Evolutionary conservation across 768 basidiomycete genomes (phyloP).

Genomic region (Collybia sp.): DNA sequence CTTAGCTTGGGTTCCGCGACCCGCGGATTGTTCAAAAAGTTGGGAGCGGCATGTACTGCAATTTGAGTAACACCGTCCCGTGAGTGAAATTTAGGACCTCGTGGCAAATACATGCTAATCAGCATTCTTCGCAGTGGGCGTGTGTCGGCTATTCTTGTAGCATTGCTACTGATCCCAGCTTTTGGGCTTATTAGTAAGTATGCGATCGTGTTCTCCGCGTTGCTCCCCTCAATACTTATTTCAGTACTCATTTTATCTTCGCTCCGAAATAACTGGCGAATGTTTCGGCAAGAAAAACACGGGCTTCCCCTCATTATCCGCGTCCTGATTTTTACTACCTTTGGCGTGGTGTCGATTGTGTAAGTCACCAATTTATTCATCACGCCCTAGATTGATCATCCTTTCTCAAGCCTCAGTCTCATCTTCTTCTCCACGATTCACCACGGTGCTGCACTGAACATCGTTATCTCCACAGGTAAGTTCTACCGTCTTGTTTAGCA

Average conservation of each 20-base stretch:
- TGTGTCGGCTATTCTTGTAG: conserved; percentile 6
- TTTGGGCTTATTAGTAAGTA: no score
- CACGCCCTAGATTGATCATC: not conserved
- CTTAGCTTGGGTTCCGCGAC: conserved; percentile 18
- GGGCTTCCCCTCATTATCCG: conserved; percentile 20
- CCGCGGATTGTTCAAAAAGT: conserved; percentile 15
- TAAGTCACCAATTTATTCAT: conserved; percentile 4
- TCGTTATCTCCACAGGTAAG: conserved; percentile 18
- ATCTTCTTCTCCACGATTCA: conserved; percentile 9
- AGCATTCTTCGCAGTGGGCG: conserved; percentile 20
- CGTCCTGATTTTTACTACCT: conserved; percentile 22
- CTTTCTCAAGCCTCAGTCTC: not conserved
- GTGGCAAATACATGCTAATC: conserved; percentile 10
- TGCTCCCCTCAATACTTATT: not conserved
- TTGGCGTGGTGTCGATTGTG: conserved; percentile 21
- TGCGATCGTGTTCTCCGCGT: no score
- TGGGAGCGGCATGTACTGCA: conserved; percentile 24
- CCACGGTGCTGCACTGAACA: conserved; percentile 17
- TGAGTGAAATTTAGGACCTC: conserved; percentile 3
- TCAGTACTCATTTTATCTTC: conserved; percentile 18
- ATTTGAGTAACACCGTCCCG: conserved; percentile 16
- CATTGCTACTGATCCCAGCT: no score
- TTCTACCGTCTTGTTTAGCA: not conserved
- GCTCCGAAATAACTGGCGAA: conserved; percentile 16
- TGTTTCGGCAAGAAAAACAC: conserved; percentile 7